Evolutionary conservation across 2,329 filamentous ascomycete genomes (phyloP), one percentile per base, ranked within the genome.

Genomic region (Sporothrix variecibatus): DNA sequence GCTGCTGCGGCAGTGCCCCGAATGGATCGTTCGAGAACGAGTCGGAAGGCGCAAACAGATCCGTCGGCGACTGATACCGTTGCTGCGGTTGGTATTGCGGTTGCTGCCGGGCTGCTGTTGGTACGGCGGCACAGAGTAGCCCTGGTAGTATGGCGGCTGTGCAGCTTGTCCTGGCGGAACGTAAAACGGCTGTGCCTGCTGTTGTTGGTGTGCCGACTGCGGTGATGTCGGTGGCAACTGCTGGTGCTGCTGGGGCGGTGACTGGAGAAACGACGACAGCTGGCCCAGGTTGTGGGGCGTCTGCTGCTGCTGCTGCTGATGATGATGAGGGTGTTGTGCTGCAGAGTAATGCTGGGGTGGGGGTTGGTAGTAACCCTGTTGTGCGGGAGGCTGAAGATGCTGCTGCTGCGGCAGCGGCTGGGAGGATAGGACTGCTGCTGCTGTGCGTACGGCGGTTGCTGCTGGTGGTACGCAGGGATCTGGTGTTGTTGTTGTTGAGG

Each of bases 401-500:
- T 75, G 73, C 73, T 67, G 76, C 51, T 75, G 73, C 74, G 76
- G 72, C 17, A 62, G 49, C 31, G 72, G 26, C 53, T 70, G 40
- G 4, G 23, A 67, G 65, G 65, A 56, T 23, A 28, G 51, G n/a
- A 56, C 12, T 56, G 51, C 51, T 8, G 79, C 76, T 82, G 81
- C 75, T 80, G 81, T 78, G 78, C 78, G 76, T 80, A 78, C 75
- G 43, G 62, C 7, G 43, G 62, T 28, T 64, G 60, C n/a, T 67
- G 62, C 62, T 80, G 79, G 77, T 80, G 80, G 77, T 80, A 81
- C 40, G 70, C 26, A 5, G 69, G 69, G 2, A 78, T 78, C 40
- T 75, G 79, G 60, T 77, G 12, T 28, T 62, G 58, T 46, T 67
- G 79, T 65, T 77, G 77, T 15, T 68, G 78, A 76, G 77, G 76